Conservation (phyloP, 2,329 filamentous ascomycete genomes). For the Talaromyces sp. region DNA sequence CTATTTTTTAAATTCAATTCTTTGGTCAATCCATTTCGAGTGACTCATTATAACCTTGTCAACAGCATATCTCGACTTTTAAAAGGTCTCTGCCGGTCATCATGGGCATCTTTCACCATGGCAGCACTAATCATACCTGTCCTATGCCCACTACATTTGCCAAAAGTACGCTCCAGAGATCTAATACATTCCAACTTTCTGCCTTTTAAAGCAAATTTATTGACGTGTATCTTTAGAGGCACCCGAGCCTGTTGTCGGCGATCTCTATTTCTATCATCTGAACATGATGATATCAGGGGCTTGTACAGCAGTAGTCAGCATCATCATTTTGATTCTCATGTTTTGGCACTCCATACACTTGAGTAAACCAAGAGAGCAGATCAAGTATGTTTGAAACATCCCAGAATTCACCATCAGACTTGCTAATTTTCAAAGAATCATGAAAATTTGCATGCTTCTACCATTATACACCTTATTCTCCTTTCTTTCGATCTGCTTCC, state of each 20-base stretch:
- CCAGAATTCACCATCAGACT: background rate
- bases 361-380: slow-evolving; percentile 47
- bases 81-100: background rate
- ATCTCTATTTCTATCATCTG: slow-evolving; percentile 34
- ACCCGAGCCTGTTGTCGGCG: slow-evolving; percentile 19
- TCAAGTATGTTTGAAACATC: slow-evolving; percentile 34
- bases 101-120: background rate
- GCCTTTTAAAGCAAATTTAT: background rate
- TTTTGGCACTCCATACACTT: slow-evolving; percentile 42
- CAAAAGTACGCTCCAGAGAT: background rate
- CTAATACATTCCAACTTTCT: background rate
- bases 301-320: slow-evolving; percentile 35
- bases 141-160: slow-evolving; percentile 3
- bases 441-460: slow-evolving; percentile 47
- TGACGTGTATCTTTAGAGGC: background rate
- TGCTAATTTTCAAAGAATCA: slow-evolving; percentile 33
- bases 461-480: slow-evolving; percentile 46
- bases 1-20: too few species aligned
- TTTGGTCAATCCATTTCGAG: too few species aligned
- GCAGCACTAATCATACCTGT: slow-evolving; percentile 2
- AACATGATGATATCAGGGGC: slow-evolving; percentile 43
- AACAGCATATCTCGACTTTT: too few species aligned
- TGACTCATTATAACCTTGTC: too few species aligned
- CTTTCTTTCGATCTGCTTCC: slow-evolving; percentile 44
- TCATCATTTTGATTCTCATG: slow-evolving; percentile 37